Evolutionary conservation across 192 early-diverging fungal species (phyloP), one percentile per base, ranked within the genome.

Genomic region (Coemansia sp.): DNA sequence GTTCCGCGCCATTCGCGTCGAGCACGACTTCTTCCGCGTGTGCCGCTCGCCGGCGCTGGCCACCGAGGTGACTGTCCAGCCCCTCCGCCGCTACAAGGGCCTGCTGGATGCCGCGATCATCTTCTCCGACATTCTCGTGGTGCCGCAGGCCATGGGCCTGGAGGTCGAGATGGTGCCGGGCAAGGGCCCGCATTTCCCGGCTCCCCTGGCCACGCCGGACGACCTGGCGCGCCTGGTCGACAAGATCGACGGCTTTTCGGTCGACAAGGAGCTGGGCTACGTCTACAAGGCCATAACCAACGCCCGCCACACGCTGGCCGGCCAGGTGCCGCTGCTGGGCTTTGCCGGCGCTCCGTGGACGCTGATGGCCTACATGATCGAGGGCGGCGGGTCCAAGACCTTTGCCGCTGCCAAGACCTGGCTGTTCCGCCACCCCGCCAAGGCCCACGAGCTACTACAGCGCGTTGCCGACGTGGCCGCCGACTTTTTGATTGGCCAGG

Each of bases 321-420:
- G 93, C 38, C 80, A 87, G 31, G 88, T 90, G 11, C 93, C 96
- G 30, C 76, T 99, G 55, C 82, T 92, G 62, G 96, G 96, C 12
- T 99, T 99, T 56, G 81, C 82, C n/a, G 96, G 96, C 14, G 91
- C 91, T 0, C 96, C 96, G 5, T 99, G 96, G 96, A 99, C 96
- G 20, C 76, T 99, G 35, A 89, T 96, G 88, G 90, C 91, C 7
- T 99, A 99, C 56, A 96, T 96, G 93, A 86, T 99, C 59, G 96
- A 99, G 66, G 96, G 96, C 28, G 89, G 92, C 25, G 90, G 95
- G 8, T 90, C 88, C 64, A 94, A 92, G 64, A 91, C 83, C 1
- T 75, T 94, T 46, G 79, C 85, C 17, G 87, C 88, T 68, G 88
- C 93, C 23, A 99, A 99, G 68, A 58, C 80, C 6, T 99, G 91